Base-by-base conservation (phyloP, 2,329 filamentous ascomycete genomes). In the Arthrobotrys sphaeroides region DNA sequence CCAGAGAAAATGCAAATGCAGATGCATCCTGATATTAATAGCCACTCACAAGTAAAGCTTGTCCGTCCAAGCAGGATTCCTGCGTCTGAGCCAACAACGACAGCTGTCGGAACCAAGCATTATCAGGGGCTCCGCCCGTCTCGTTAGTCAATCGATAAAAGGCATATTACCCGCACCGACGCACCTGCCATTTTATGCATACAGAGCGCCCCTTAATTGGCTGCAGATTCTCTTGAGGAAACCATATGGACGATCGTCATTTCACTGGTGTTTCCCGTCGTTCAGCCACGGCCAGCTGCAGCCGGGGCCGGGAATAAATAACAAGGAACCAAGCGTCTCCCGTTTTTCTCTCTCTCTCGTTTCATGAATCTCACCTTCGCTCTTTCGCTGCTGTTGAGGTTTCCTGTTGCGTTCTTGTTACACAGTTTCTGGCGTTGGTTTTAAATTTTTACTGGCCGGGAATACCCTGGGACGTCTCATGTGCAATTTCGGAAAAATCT, bases 401-500 rank as follows among this genome's bases (percentile, higher is more conserved):
- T 43, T 45, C 40, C 10, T 49, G 1, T 45, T 26, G 49, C 4
- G 38, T 7, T 16, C 40, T 16, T 24, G 43, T 55, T 55, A 55
- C 47, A 53, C 47, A 53, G 22, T 16, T 18, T 42, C 45, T 64
- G 28, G 45, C 22, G 47, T 60, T n/a, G n/a, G n/a, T n/a, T n/a
- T n/a, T n/a, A n/a, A 42, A 13, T 22, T n/a, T 42, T 36, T 45
- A 22, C 33, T 26, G 51, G 57, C 53, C 42, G 36, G 47, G 57
- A 24, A 36, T 22, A 72, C 36, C 33, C 57, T 16, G 26, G 49
- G 22, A n/a, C 24, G 45, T 57, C 40, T 55, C 18, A 43, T 16
- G 1, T 47, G 60, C 49, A 73, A 73, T 73, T 73, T 73, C 59
- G 68, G 68, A 33, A 59, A 57, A 65, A 65, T 42, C n/a, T 9